These are phyloP conservation scores for Lentinula guzmanii DNA, from an alignment of 768 basidiomycete genomes.

Conservation along the genomic window DNA sequence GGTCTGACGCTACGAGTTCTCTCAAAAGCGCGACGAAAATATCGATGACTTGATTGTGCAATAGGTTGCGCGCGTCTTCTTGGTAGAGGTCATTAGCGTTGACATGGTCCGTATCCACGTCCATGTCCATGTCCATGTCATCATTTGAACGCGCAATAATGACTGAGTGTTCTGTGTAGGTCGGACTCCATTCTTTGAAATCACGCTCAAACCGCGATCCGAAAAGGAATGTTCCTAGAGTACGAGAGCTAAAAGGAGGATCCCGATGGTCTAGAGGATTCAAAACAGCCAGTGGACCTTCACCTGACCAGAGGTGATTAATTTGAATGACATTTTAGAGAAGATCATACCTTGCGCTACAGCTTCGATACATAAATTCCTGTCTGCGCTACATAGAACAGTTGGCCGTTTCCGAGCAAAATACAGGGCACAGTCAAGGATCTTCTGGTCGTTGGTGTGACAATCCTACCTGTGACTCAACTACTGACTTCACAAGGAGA, in stretches of 20 bases:
- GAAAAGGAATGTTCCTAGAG: conserved; percentile 41
- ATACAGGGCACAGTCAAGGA: conserved; percentile 72
- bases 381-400: conserved; percentile 64
- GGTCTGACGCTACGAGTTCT: conserved; percentile 48
- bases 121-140: conserved; percentile 53
- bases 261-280: not conserved
- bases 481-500: not conserved
- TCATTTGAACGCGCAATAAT: conserved; percentile 15
- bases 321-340: not conserved
- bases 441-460: conserved; percentile 58
- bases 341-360: conserved; percentile 36
- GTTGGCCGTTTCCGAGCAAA: conserved; percentile 40
- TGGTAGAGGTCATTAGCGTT: conserved; percentile 28
- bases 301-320: not conserved
- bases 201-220: conserved; percentile 13
- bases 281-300: not conserved
- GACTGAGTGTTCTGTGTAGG: conserved; percentile 23
- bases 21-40: conserved; percentile 60
- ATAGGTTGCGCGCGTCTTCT: conserved; percentile 54
- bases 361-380: conserved; percentile 53
- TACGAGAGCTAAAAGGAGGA: not conserved
- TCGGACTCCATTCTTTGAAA: conserved; percentile 23
- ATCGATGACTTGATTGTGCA: conserved; percentile 65
- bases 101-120: conserved; percentile 14
- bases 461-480: conserved; percentile 2